A percentile compares a stretch with the other conserved stretches of the same genome.
phyloP scores from a whole-genome alignment of 306 rosid genomes.

The Hippophae rhamnoides region DNA sequence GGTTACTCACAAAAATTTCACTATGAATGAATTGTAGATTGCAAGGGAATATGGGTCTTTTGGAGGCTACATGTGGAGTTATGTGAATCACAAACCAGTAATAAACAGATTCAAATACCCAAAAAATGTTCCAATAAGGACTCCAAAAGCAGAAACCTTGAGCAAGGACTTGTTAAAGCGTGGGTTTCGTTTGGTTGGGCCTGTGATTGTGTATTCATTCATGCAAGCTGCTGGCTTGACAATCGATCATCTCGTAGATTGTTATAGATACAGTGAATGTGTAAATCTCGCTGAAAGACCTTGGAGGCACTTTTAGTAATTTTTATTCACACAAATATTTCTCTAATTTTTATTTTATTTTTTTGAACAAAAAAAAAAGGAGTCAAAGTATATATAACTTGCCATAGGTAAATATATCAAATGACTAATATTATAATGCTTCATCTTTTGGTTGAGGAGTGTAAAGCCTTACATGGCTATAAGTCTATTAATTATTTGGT shows the following conservation, averaged over 20 bases:
- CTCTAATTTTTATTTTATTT: too few relatives aligned
- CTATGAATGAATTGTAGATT: constrained; percentile 32
- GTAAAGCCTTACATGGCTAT: too few relatives aligned
- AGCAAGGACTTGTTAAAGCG: constrained; percentile 81
- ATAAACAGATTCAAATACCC: constrained; percentile 71
- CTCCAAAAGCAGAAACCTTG: constrained; percentile 81
- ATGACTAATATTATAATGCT: too few relatives aligned
- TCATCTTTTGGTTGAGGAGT: too few relatives aligned
- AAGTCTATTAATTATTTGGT: too few relatives aligned
- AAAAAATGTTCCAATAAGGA: constrained; percentile 74
- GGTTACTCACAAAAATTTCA: not conserved
- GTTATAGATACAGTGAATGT: constrained; percentile 71
- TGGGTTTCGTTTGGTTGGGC: constrained; percentile 79
- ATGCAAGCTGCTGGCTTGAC: constrained; percentile 97
- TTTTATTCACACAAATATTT: not conserved
- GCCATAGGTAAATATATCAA: not conserved
- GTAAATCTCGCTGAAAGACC: constrained; percentile 95
- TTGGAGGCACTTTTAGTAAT: constrained; percentile 78
- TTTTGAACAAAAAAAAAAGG: too few relatives aligned
- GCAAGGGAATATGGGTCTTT: constrained; percentile 75
- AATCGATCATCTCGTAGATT: constrained; percentile 85
- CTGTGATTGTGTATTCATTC: constrained; percentile 84
- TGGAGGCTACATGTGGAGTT: constrained; percentile 87
- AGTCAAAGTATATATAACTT: not conserved
- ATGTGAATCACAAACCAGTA: constrained; percentile 68